These are phyloP conservation scores for Coemansia sp. DNA, from an alignment of 371 early-diverging fungal genomes.

Conservation along the genomic window DNA sequence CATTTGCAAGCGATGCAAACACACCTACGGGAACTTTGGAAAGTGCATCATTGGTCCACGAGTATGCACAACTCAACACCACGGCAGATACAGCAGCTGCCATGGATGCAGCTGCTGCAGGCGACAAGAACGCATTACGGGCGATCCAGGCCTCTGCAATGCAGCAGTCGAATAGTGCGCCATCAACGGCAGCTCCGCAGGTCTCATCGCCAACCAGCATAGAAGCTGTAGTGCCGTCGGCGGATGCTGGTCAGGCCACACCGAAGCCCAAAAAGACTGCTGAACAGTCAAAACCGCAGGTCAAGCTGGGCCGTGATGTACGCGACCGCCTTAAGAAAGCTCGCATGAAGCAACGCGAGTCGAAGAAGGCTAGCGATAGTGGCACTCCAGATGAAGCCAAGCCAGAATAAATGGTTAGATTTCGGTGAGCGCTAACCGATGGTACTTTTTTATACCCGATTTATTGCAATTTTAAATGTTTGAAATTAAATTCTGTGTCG, in stretches of 20 bases:
- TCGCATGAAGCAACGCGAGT: conserved; percentile 40
- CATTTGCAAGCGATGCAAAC: conserved; percentile 8
- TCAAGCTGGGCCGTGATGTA: conserved; percentile 37
- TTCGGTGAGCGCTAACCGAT: no score
- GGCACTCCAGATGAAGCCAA: neutral
- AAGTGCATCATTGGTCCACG: conserved; percentile 4
- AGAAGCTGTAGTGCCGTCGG: neutral
- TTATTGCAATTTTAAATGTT: no score
- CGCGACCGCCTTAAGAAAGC: conserved; percentile 45
- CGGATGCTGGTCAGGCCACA: neutral
- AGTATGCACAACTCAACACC: conserved; percentile 26
- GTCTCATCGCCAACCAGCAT: neutral
- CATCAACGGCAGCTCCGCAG: conserved; percentile 12
- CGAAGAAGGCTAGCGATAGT: conserved; percentile 7
- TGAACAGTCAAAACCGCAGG: conserved; percentile 1
- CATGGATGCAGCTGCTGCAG: conserved; percentile 42
- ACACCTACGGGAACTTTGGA: neutral
- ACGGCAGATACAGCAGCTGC: conserved; percentile 41
- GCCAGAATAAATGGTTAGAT: neutral
- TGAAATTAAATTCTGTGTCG: no score
- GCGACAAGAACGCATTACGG: conserved; percentile 41
- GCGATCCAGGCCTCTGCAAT: conserved; percentile 39
- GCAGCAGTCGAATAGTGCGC: conserved; percentile 4
- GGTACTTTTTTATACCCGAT: no score
- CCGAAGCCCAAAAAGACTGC: neutral